phyloP scores from a whole-genome alignment of 768 basidiomycete species.

The Phylloporus sp. region DNA sequence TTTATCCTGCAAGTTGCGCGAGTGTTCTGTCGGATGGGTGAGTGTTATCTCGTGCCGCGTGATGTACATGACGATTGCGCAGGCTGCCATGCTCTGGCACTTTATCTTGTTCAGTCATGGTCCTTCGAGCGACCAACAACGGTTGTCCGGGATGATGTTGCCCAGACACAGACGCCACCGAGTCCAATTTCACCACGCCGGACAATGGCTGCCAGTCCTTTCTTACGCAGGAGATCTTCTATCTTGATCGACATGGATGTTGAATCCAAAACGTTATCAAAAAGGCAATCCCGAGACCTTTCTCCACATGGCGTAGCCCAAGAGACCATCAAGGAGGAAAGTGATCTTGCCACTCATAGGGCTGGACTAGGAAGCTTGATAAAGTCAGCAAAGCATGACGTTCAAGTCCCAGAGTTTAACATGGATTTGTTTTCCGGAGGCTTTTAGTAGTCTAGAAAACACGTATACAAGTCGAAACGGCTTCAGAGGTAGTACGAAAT shows the following conservation, averaged over 20 bases:
- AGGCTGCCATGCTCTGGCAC: constrained; percentile 92
- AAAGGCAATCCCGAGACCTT: constrained; percentile 45
- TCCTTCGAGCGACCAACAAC: constrained; percentile 78
- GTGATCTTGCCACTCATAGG: constrained; percentile 59
- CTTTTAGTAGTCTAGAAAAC: constrained; percentile 7
- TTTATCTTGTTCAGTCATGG: constrained; percentile 88
- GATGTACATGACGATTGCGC: constrained; percentile 7
- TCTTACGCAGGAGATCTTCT: constrained; percentile 58
- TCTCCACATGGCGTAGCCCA: constrained; percentile 15
- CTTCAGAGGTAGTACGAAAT: constrained; percentile 12
- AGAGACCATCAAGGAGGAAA: constrained; percentile 42
- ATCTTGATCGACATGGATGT: constrained; percentile 91
- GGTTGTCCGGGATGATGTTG: constrained; percentile 15
- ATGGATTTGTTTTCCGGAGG: constrained; percentile 65
- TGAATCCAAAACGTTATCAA: constrained; percentile 53
- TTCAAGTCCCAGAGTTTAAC: constrained; percentile 82
- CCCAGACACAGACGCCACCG: constrained; percentile 25
- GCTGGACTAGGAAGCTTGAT: constrained; percentile 78
- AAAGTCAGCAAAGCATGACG: constrained; percentile 87
- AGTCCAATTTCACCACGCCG: constrained; percentile 44
- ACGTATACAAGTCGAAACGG: constrained; percentile 2
- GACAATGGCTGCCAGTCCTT: constrained; percentile 46
- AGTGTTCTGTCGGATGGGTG: constrained; percentile 93
- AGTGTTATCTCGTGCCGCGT: constrained; percentile 19
- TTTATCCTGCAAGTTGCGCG: constrained; percentile 94